Evolutionary conservation across 352 stramenopile species (phyloP).

Genomic region (Phytopythium cucurbitacearum): DNA sequence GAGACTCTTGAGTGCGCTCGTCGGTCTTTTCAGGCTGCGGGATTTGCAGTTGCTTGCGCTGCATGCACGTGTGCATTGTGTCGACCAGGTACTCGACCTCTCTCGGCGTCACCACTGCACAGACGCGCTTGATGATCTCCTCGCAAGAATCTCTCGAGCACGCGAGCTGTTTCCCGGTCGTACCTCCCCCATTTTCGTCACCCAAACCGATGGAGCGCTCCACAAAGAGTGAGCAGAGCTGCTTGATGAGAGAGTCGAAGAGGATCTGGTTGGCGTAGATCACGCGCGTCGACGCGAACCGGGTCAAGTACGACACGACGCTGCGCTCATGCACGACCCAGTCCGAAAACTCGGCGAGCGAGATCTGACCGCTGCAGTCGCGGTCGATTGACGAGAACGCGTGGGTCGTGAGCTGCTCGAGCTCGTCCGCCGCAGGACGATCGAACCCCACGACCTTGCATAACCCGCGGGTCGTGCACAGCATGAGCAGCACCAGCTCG

Average conservation of each 20-base stretch:
- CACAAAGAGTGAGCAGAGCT: conserved; percentile 47
- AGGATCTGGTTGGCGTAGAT: conserved; percentile 68
- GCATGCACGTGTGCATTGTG: conserved; percentile 38
- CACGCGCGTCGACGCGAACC: conserved; percentile 52
- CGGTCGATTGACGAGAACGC: conserved; percentile 57
- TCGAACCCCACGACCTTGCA: conserved; percentile 65
- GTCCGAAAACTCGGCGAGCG: conserved; percentile 48
- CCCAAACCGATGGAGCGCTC: conserved; percentile 16
- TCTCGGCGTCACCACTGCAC: conserved; percentile 16
- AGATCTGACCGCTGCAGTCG: conserved; percentile 55
- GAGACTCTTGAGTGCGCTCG: conserved; percentile 1
- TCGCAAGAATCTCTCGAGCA: conserved; percentile 35
- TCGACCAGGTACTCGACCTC: conserved; percentile 44
- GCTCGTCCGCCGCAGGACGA: conserved; percentile 36
- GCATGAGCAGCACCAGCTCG: conserved; percentile 67
- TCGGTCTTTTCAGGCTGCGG: not conserved
- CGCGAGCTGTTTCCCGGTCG: conserved; percentile 11
- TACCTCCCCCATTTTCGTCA: not conserved
- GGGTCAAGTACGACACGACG: conserved; percentile 47
- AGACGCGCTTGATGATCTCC: conserved; percentile 37
- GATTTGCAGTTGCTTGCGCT: conserved; percentile 6
- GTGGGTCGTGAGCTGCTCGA: conserved; percentile 42
- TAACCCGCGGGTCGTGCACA: conserved; percentile 66
- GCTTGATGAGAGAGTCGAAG: conserved; percentile 57
- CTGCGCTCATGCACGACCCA: conserved; percentile 52